Evolutionary conservation across 331 rosid species (phyloP).

Genomic region (Rhamnella rubrinervis): DNA sequence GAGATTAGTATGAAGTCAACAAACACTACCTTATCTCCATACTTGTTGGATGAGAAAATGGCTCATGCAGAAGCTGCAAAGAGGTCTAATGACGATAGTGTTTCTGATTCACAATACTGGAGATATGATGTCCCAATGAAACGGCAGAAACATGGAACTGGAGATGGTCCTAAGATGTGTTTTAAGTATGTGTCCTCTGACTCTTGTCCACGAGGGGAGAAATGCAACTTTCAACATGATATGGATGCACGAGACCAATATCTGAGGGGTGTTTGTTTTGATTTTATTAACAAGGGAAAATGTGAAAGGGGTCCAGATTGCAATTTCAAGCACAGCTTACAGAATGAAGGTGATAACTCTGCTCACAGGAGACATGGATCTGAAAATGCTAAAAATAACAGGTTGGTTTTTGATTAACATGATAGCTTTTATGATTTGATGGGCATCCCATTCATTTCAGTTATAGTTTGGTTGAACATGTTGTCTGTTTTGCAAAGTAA

Average conservation of each 20-base stretch:
- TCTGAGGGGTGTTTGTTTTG: slow-evolving; percentile 90
- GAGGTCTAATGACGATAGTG: slow-evolving; percentile 55
- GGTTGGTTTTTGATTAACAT: slow-evolving; percentile 34
- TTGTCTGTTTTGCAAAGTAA: neutral
- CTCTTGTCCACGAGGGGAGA: slow-evolving; percentile 83
- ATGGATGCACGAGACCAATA: slow-evolving; percentile 70
- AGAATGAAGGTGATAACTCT: slow-evolving; percentile 56
- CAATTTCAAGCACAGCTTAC: slow-evolving; percentile 75
- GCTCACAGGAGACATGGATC: slow-evolving; percentile 48
- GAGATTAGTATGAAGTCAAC: slow-evolving; percentile 69
- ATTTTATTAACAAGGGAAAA: slow-evolving; percentile 80
- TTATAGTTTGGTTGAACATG: slow-evolving; percentile 2
- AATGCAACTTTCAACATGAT: slow-evolving; percentile 79
- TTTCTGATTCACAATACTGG: slow-evolving; percentile 84
- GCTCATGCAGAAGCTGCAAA: slow-evolving; percentile 50
- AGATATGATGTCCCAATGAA: slow-evolving; percentile 89
- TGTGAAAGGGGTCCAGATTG: slow-evolving; percentile 94
- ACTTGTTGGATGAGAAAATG: slow-evolving; percentile 38
- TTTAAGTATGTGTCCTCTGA: slow-evolving; percentile 86
- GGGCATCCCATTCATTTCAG: slow-evolving; percentile 4
- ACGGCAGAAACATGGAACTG: slow-evolving; percentile 68
- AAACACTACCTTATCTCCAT: slow-evolving; percentile 77
- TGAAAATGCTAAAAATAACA: slow-evolving; percentile 51
- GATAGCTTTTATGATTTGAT: slow-evolving; percentile 11
- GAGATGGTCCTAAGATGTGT: slow-evolving; percentile 64